A percentile compares a stretch with the other conserved stretches of the same genome.
phyloP scores from a whole-genome alignment of 345 rosid genomes.

The Syzygium aqueum region DNA sequence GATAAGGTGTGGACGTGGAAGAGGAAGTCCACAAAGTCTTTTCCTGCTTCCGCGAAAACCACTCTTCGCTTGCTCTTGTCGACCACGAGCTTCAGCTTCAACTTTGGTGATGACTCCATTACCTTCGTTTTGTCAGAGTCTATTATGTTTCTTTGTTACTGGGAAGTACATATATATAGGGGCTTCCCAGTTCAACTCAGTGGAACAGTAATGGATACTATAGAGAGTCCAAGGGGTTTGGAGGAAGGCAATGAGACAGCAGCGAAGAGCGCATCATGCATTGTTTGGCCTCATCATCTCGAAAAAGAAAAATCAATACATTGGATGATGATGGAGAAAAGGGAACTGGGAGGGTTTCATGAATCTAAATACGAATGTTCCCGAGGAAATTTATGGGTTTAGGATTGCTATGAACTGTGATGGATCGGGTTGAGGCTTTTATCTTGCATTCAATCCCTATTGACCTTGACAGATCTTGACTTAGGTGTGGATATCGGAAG shows the following conservation, averaged over 20 bases:
- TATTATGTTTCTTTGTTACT: no score
- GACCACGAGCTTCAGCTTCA: background rate
- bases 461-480: background rate
- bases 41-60: constrained; percentile 18
- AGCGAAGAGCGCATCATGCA: background rate
- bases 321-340: background rate
- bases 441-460: background rate
- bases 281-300: background rate
- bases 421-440: background rate
- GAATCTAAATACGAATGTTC: background rate
- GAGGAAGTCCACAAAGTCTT: constrained; percentile 25
- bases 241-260: background rate
- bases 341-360: no score
- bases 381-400: background rate
- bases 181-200: background rate
- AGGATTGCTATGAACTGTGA: background rate
- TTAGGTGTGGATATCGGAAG: background rate
- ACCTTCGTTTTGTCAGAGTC: background rate
- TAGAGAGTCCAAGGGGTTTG: background rate
- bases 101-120: background rate
- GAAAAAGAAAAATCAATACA: background rate
- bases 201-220: background rate
- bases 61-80: constrained; percentile 4
- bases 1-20: constrained; percentile 11
- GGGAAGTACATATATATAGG: background rate